Evolutionary conservation across 2,329 filamentous ascomycete genomes (phyloP).

Genomic region (Alternaria sp.): DNA sequence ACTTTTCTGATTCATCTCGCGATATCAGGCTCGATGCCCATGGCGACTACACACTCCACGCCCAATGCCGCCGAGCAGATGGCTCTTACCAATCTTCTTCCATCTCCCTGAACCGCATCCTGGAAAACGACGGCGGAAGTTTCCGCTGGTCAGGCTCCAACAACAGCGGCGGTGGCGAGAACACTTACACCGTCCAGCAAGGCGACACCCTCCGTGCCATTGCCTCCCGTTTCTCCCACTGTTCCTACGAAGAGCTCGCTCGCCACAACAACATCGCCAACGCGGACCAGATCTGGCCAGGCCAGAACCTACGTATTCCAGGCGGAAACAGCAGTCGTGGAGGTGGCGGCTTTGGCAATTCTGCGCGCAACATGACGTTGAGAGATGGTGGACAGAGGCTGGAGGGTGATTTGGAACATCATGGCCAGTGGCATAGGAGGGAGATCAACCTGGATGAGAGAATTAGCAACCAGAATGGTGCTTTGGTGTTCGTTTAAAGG

Average conservation of each 20-base stretch:
- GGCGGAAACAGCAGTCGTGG: constrained; percentile 29
- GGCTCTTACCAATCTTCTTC: constrained; percentile 35
- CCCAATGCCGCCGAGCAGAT: constrained; percentile 34
- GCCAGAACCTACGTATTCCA: constrained; percentile 36
- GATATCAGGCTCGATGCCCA: constrained; percentile 38
- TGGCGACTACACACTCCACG: constrained; percentile 40
- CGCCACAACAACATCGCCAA: constrained; percentile 39
- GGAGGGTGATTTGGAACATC: constrained; percentile 30
- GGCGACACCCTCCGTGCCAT: constrained; percentile 42
- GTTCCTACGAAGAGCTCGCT: constrained; percentile 37
- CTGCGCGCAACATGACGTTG: constrained; percentile 34
- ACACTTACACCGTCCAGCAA: constrained; percentile 35
- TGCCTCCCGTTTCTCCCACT: constrained; percentile 32
- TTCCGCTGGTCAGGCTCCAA: constrained; percentile 37
- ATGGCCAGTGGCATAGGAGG: constrained; percentile 30
- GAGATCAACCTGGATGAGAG: constrained; percentile 37
- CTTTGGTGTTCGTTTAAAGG: constrained; percentile 32
- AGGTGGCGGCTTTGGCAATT: constrained; percentile 24
- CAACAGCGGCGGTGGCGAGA: constrained; percentile 15
- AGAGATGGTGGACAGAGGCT: constrained; percentile 33
- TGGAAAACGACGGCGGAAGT: constrained; percentile 36
- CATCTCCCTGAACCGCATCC: constrained; percentile 31
- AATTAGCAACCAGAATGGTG: constrained; percentile 36
- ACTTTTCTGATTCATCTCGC: constrained; percentile 34
- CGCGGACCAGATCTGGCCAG: constrained; percentile 40